Conservation (phyloP, 768 basidiomycete species). For the Xerocomellus intermedius region DNA sequence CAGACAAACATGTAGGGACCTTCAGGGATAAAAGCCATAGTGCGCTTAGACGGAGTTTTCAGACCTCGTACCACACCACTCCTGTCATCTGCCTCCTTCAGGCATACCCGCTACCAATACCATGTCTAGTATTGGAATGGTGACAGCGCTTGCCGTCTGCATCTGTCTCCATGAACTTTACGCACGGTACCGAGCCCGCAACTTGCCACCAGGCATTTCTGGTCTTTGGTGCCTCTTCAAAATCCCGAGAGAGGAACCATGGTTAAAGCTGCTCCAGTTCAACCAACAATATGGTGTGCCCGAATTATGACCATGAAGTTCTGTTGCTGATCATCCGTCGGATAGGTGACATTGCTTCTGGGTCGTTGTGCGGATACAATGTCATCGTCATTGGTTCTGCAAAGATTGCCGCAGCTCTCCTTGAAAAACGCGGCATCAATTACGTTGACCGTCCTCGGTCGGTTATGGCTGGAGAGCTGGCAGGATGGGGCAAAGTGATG, state of each 20-base stretch:
- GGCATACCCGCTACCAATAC: background rate
- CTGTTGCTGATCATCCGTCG: background rate
- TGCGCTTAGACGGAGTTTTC: background rate
- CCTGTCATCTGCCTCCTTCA: background rate
- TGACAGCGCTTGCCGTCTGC: background rate
- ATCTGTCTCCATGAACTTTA: background rate
- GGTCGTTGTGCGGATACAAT: constrained; percentile 24
- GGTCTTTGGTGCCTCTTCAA: constrained; percentile 5
- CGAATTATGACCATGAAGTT: too few relatives aligned
- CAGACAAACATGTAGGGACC: background rate
- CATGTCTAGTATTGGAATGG: background rate
- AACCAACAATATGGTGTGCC: constrained; percentile 12
- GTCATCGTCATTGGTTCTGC: constrained; percentile 45
- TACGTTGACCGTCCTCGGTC: constrained; percentile 35
- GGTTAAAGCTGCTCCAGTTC: constrained; percentile 8
- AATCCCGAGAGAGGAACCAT: constrained; percentile 2
- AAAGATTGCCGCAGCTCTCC: constrained; percentile 39
- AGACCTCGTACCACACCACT: background rate
- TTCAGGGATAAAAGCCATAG: background rate
- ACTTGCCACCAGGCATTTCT: constrained; percentile 12
- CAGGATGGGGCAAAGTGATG: constrained; percentile 18
- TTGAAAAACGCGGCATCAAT: constrained; percentile 43
- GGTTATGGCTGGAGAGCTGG: constrained; percentile 18
- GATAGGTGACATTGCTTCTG: constrained; percentile 15
- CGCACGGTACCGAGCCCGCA: background rate